Evolutionary conservation across 345 rosid species (phyloP), one percentile per base, ranked within the genome.

Genomic region (Iberis pinnata): DNA sequence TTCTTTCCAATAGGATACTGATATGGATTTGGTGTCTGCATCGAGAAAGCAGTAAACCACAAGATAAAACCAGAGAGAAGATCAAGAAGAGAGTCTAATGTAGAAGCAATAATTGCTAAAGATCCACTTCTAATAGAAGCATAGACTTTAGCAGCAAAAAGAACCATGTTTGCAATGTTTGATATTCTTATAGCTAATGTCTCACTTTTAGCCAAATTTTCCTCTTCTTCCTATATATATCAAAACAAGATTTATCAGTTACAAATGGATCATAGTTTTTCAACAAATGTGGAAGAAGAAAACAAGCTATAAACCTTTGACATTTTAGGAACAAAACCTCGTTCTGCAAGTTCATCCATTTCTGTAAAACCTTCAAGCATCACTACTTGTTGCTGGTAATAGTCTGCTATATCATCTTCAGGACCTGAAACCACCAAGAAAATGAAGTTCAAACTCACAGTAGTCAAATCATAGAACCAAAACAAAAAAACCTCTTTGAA

Each of bases 31-130:
- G 90, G 94, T 16, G 94, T 92, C 73, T 86, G 88, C 97, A 92
- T 92, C 11, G 97, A 85, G 72, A 92, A 92, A 56, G 98, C 98
- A 52, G 97, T 83, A 70, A 92, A 92, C 98, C 98, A 92, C 18
- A 92, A 72, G 75, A 92, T 92, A 73, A 92, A 88, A 45, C 98
- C 95, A 17, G 98, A 92, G n/a, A 92, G 80, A 56, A 92, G 97
- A 68, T 92, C 98, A 39, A 92, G 98, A 66, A 92, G 95, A 44
- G 98, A 92, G 71, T 92, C 98, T 61, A 92, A 70, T 9, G 98
- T 92, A 40, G 98, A 92, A 9, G 98, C 98, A 48, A 92, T 76
- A 61, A 92, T 92, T 37, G 98, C 95, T 67, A 92, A 69, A 18
- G 98, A 92, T 55, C 97, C 95, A 70, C 98, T 92, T 57, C 71